These are phyloP conservation scores for Escovopsis weberi DNA, from an alignment of 2,329 filamentous ascomycete genomes.

Conservation along the genomic window DNA sequence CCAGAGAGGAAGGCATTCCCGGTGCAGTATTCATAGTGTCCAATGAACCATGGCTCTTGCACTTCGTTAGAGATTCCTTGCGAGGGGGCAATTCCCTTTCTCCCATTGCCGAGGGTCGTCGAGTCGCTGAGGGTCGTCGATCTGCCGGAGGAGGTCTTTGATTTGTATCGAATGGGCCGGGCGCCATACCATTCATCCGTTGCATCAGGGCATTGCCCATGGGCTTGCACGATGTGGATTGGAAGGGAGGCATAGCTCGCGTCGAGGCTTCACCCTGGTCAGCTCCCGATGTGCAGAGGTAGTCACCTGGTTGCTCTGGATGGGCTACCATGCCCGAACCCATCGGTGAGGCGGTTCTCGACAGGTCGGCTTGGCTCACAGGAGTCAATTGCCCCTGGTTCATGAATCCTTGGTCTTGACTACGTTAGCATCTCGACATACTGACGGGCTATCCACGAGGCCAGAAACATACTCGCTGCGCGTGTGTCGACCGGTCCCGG, in stretches of 20 bases:
- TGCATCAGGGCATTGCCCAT: slow-evolving; percentile 30
- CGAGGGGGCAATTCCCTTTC: slow-evolving; percentile 15
- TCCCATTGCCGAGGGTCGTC: slow-evolving; percentile 11
- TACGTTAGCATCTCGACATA: slow-evolving; percentile 12
- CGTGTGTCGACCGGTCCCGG: slow-evolving; percentile 36
- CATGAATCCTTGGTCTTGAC: slow-evolving; percentile 37
- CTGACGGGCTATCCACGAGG: not conserved
- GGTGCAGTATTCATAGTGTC: slow-evolving; percentile 7
- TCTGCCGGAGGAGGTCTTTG: slow-evolving; percentile 18
- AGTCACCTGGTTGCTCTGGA: slow-evolving; percentile 28
- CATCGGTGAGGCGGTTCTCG: slow-evolving; percentile 48
- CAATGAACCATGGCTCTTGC: slow-evolving; percentile 3
- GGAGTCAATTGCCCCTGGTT: slow-evolving; percentile 48
- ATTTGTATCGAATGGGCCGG: slow-evolving; percentile 47
- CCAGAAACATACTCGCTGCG: slow-evolving; percentile 33
- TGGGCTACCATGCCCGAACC: slow-evolving; percentile 34
- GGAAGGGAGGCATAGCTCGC: slow-evolving; percentile 20
- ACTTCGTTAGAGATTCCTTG: slow-evolving; percentile 14
- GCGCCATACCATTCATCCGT: slow-evolving; percentile 50
- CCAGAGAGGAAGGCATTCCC: slow-evolving; percentile 15
- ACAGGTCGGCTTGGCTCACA: slow-evolving; percentile 44
- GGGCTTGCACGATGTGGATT: slow-evolving; percentile 2
- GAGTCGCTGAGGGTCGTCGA: too few species aligned
- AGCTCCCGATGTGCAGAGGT: slow-evolving; percentile 22
- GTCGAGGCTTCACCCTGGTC: slow-evolving; percentile 22